These are phyloP conservation scores for Amaranthus cruentus DNA, from an alignment of 148 eudicot species.

Conservation along the genomic window DNA sequence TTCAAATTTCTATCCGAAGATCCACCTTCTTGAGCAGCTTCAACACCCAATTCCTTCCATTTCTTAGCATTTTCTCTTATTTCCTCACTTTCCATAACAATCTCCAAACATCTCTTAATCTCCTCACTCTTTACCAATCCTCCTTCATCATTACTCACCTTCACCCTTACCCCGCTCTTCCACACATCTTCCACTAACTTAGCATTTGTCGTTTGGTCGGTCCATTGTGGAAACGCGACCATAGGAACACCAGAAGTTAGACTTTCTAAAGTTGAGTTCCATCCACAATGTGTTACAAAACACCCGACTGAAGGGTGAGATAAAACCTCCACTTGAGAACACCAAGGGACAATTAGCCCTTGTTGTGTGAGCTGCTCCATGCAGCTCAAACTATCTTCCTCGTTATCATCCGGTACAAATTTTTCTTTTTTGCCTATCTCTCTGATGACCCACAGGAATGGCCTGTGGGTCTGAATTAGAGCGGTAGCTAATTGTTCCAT, in stretches of 20 bases:
- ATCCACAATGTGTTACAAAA: slow-evolving; percentile 62
- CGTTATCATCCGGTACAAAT: not conserved
- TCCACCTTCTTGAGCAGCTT: slow-evolving; percentile 43
- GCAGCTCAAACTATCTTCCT: slow-evolving; percentile 18
- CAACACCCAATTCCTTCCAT: slow-evolving; percentile 36
- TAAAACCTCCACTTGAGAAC: slow-evolving; percentile 45
- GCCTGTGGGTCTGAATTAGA: slow-evolving; percentile 32
- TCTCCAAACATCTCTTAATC: slow-evolving; percentile 41
- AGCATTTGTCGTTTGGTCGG: slow-evolving; percentile 52
- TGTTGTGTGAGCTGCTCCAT: slow-evolving; percentile 32
- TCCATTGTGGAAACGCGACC: slow-evolving; percentile 51
- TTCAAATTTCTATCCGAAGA: slow-evolving; percentile 40
- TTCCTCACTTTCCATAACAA: slow-evolving; percentile 34
- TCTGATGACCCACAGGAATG: slow-evolving; percentile 68
- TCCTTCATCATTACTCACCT: slow-evolving; percentile 3
- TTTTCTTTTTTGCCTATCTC: slow-evolving; percentile 12
- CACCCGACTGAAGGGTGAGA: slow-evolving; percentile 39
- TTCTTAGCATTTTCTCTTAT: slow-evolving; percentile 34
- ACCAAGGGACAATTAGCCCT: slow-evolving; percentile 45
- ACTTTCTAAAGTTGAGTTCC: slow-evolving; percentile 62
- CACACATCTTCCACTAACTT: slow-evolving; percentile 47
- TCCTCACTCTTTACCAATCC: slow-evolving; percentile 41
- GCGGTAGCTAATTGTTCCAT: slow-evolving; percentile 47
- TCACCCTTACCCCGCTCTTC: slow-evolving; percentile 42
- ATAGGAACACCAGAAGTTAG: slow-evolving; percentile 47